phyloP scores from a whole-genome alignment of 768 basidiomycete species.

The Trametes punicea region DNA sequence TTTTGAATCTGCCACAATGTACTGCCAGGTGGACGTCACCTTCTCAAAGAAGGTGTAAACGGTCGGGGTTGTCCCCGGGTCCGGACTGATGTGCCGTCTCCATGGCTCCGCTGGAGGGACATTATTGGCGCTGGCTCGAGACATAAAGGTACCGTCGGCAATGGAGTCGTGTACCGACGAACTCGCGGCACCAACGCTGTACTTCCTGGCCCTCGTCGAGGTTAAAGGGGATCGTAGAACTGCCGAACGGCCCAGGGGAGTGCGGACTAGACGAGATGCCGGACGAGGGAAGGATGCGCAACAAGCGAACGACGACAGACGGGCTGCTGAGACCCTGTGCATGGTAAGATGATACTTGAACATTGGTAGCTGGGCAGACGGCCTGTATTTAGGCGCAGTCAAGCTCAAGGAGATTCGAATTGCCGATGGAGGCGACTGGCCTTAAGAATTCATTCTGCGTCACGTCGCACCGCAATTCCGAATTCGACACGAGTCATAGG shows the following conservation, averaged over 20 bases:
- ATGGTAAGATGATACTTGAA: background rate
- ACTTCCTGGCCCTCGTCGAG: background rate
- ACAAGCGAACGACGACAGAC: too few species aligned
- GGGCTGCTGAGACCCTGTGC: background rate
- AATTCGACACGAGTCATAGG: conserved; percentile 2
- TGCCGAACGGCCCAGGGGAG: background rate
- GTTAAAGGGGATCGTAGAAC: background rate
- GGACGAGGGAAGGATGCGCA: background rate
- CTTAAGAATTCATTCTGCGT: background rate
- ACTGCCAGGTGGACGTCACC: conserved; percentile 41
- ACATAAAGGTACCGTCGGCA: background rate
- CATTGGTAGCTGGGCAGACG: background rate
- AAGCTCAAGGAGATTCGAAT: conserved; percentile 7
- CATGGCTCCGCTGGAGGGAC: conserved; percentile 24
- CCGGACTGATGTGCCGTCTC: conserved; percentile 21
- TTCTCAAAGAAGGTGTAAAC: conserved; percentile 30
- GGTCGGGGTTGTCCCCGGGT: conserved; percentile 23
- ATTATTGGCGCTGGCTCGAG: conserved; percentile 5
- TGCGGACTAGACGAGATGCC: background rate
- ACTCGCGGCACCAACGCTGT: background rate
- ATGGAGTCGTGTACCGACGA: background rate
- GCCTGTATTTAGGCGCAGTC: background rate
- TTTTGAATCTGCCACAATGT: conserved; percentile 53
- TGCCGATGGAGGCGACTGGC: background rate
- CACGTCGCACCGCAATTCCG: conserved; percentile 12